phyloP scores from a whole-genome alignment of 495 filamentous ascomycete species.

The Rostrohypoxylon terebratum region DNA sequence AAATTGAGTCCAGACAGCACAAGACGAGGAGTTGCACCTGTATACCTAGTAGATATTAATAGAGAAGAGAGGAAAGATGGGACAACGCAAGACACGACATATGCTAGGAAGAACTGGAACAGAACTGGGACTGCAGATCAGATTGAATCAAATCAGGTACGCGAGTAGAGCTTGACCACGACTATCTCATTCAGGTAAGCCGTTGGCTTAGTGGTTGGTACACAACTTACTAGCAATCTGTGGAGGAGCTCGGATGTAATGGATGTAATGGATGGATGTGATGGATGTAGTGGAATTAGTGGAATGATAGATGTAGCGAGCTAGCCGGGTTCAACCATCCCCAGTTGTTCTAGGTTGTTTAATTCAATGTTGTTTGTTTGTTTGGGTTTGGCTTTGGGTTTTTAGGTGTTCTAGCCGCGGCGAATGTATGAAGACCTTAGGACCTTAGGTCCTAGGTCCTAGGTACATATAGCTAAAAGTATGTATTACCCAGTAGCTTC shows the following conservation, averaged over 20 bases:
- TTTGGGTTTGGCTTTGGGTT: too few relatives aligned
- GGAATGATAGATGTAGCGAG: slow-evolving; percentile 26
- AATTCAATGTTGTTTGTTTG: too few relatives aligned
- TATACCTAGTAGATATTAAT: not conserved
- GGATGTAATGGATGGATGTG: not conserved
- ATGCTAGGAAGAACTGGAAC: not conserved
- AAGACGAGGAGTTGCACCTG: not conserved
- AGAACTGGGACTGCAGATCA: slow-evolving; percentile 27
- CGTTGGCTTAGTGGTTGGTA: slow-evolving; percentile 26
- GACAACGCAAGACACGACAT: slow-evolving; percentile 18
- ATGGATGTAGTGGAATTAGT: not conserved
- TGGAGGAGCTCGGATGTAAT: not conserved
- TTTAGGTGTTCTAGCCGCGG: slow-evolving; percentile 6
- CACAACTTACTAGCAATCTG: not conserved
- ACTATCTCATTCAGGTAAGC: slow-evolving; percentile 45
- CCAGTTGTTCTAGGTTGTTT: too few relatives aligned
- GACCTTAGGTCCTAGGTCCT: too few relatives aligned
- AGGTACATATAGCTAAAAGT: too few relatives aligned
- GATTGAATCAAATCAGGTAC: slow-evolving; percentile 39
- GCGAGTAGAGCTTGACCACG: slow-evolving; percentile 27
- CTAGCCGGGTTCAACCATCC: slow-evolving; percentile 25
- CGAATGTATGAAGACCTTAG: slow-evolving; percentile 24
- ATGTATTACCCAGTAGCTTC: too few relatives aligned
- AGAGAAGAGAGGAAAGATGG: slow-evolving; percentile 10
- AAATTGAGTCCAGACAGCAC: slow-evolving; percentile 4